Conservation (phyloP, 108 stramenopile species). For the Cyclotella distinguenda region DNA sequence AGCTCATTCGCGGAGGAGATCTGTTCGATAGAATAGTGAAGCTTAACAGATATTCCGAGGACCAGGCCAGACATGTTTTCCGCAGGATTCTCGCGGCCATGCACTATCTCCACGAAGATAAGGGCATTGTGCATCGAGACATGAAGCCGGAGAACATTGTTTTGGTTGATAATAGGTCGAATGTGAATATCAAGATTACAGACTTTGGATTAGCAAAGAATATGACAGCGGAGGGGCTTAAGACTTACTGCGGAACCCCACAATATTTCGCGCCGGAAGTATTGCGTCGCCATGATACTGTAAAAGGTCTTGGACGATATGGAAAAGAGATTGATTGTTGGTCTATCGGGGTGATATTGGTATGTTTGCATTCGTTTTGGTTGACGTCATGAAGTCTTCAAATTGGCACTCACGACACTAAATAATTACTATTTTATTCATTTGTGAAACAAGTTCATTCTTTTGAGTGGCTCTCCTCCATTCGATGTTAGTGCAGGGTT, state of each 20-base stretch:
- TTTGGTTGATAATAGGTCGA: constrained; percentile 51
- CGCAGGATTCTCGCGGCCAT: constrained; percentile 74
- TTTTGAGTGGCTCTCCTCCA: constrained; percentile 75
- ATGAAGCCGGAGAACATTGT: constrained; percentile 95
- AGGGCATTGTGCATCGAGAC: constrained; percentile 83
- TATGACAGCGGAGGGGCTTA: constrained; percentile 68
- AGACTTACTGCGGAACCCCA: constrained; percentile 93
- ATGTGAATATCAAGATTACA: constrained; percentile 70
- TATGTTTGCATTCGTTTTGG: neutral
- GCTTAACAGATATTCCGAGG: constrained; percentile 76
- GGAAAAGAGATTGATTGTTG: constrained; percentile 86
- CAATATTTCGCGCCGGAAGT: constrained; percentile 94
- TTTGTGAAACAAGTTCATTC: constrained; percentile 53
- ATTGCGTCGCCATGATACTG: constrained; percentile 66
- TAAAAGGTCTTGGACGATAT: constrained; percentile 76
- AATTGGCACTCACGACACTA: neutral
- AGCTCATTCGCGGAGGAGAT: constrained; percentile 88
- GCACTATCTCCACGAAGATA: constrained; percentile 76
- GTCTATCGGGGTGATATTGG: constrained; percentile 82
- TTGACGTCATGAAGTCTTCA: neutral
- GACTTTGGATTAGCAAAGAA: constrained; percentile 94
- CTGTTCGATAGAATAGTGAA: constrained; percentile 91
- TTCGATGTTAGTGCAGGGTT: constrained; percentile 61
- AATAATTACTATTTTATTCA: neutral
- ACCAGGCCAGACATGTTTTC: constrained; percentile 70